Evolutionary conservation across 78 protist genomes (phyloP), one percentile per base, ranked within the genome.

Genomic region (Paratrimastix pyriformis): DNA sequence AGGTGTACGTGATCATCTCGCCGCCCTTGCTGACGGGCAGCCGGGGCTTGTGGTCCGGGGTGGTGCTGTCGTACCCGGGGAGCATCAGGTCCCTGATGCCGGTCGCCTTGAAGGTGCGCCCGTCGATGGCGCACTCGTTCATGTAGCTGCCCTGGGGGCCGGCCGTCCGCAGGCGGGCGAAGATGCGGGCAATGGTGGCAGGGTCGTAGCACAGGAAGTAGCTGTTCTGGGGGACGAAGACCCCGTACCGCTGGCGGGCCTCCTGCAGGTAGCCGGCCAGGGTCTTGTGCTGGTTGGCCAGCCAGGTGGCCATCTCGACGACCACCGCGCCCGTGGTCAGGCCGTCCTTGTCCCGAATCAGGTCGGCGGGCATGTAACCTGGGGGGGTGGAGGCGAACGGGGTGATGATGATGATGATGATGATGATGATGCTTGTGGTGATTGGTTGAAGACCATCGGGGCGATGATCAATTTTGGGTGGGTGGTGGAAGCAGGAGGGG

Each of bases 321-420:
- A 85, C 44, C 43, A 83, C 86, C 0, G 86, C 90, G 0, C 89
- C 87, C 0, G 97, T 82, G 30, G 84, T 9, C 29, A 94, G 81
- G 43, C 99, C 99, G 77, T 97, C 99, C 80, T 97, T 97, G 64
- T 97, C 99, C 6, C 62, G 42, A 7, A 85, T 80, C 13, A 35
- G 48, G 57, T 77, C 80, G 37, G 94, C 92, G 50, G 76, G 35
- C 88, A 90, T 75, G 65, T 64, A 74, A 15, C 21, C 15, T 62
- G n/a, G n/a, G n/a, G n/a, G n/a, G n/a, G n/a, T n/a, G n/a, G n/a
- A n/a, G n/a, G n/a, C n/a, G n/a, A n/a, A n/a, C n/a, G n/a, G n/a
- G n/a, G n/a, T n/a, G n/a, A n/a, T n/a, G n/a, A n/a, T n/a, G n/a
- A n/a, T n/a, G n/a, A n/a, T n/a, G n/a, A n/a, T n/a, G n/a, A n/a